Base-by-base conservation (phyloP, 1,139 yeast genomes). In the Casaregolazyma lundiana region DNA sequence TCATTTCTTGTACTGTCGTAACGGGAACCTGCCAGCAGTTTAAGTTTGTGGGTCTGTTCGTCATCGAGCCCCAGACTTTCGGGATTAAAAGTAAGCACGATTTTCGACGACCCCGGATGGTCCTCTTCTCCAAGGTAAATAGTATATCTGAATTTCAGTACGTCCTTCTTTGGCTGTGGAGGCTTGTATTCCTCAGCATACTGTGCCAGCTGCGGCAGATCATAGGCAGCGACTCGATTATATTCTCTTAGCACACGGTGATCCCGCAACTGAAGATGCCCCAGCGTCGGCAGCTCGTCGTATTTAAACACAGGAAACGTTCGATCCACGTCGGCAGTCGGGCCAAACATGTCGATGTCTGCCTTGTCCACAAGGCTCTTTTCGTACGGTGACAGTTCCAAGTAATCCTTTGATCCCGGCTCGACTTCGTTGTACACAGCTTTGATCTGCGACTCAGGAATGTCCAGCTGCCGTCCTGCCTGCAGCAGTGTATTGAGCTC, bases 151-250 rank as follows among this genome's bases (percentile, higher is more conserved):
- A 86, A 84, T 44, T 71, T 72, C 36, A 89, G 87, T 26, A 77
- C 70, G 40, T 77, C 75, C 4, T 60, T 57, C 18, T 59, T 54
- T 5, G 74, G 55, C 11, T 67, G 67, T 19, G 83, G 84, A 11
- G 44, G 47, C 29, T 30, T 35, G 32, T 36, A 41, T 19, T 24
- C 43, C 43, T 38, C 43, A 19, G 49, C 43, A 29, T 35, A 43
- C 24, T 39, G 29, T 2, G 40, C 80, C 53, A 92, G 73, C 49
- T 82, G 77, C 2, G 98, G 98, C 73, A 90, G 76, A 65, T 90
- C 97, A 67, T 83, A 92, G 0, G 97, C 97, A 26, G 94, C 85
- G 35, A 87, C 72, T 59, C 97, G 76, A 59, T 82, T 83, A 60
- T 84, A 79, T 48, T 77, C 74, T 59, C 86, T 71, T 56, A 76